Evolutionary conservation across 805 yeast species (phyloP).

Genomic region (Metschnikowia vanudenii): DNA sequence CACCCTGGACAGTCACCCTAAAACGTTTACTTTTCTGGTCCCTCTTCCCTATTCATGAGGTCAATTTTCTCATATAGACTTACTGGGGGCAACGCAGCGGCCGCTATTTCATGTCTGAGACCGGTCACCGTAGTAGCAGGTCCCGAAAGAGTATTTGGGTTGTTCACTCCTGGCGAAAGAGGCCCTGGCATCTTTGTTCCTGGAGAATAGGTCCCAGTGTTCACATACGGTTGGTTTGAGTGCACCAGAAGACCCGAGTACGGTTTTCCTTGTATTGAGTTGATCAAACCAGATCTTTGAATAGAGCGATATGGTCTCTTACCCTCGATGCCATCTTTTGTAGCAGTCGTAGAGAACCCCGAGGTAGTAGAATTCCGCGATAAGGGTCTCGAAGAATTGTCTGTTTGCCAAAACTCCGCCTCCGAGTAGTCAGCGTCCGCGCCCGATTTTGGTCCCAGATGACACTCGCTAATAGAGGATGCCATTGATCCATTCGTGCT

Average conservation of each 20-base stretch:
- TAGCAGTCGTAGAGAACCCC: conserved; percentile 69
- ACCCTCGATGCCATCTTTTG: conserved; percentile 74
- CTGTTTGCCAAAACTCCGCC: conserved; percentile 12
- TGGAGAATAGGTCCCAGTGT: too few relatives aligned
- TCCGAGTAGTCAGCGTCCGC: conserved; percentile 9
- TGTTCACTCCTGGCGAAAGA: conserved; percentile 3
- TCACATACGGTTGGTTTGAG: not conserved
- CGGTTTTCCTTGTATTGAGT: conserved; percentile 25
- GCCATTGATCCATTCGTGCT: conserved; percentile 27
- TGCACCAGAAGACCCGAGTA: not conserved
- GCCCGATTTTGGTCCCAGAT: conserved; percentile 13
- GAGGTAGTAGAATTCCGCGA: conserved; percentile 64
- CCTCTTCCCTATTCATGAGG: conserved; percentile 33
- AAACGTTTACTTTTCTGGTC: not conserved
- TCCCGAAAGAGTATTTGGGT: not conserved
- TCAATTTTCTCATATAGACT: conserved; percentile 46
- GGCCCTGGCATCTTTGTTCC: conserved; percentile 3
- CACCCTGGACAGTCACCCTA: too few relatives aligned
- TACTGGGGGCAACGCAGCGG: conserved; percentile 34
- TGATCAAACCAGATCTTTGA: conserved; percentile 35
- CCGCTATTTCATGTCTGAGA: conserved; percentile 9
- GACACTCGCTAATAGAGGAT: conserved; percentile 29
- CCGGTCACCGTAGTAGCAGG: not conserved
- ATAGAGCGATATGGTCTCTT: conserved; percentile 48
- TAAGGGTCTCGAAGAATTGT: conserved; percentile 49